Percentiles rank a stretch among this genome's conserved stretches.
phyloP scores from a whole-genome alignment of 2,329 filamentous ascomycete genomes.

The Penicillium freii region DNA sequence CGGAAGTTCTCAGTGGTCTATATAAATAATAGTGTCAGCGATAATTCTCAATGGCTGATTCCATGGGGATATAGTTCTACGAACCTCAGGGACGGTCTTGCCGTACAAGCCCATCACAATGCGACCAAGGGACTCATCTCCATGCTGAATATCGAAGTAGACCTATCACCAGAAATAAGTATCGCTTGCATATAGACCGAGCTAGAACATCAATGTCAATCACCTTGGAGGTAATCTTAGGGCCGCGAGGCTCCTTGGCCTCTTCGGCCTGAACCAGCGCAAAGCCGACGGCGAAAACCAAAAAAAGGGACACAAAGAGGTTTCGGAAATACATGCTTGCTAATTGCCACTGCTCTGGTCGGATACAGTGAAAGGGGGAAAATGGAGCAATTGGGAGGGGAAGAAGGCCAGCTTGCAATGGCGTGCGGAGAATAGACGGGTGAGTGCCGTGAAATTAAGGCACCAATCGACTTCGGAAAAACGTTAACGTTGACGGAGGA shows the following conservation, averaged over 20 bases:
- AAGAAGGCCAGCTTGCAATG: slow-evolving; percentile 40
- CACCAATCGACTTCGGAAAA: slow-evolving; percentile 26
- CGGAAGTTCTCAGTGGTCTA: slow-evolving; percentile 66
- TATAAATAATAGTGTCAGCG: slow-evolving; percentile 14
- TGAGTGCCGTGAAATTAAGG: neutral
- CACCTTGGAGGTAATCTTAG: slow-evolving; percentile 92
- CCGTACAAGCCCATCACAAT: slow-evolving; percentile 66
- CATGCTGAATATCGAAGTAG: slow-evolving; percentile 65
- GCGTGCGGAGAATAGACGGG: slow-evolving; percentile 21
- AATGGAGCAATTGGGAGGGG: slow-evolving; percentile 13
- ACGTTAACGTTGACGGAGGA: slow-evolving; percentile 32
- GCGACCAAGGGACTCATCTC: slow-evolving; percentile 59
- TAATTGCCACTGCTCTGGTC: slow-evolving; percentile 21
- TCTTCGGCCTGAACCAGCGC: slow-evolving; percentile 68
- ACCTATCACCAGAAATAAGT: slow-evolving; percentile 44
- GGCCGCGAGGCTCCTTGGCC: slow-evolving; percentile 63
- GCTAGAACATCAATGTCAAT: slow-evolving; percentile 15
- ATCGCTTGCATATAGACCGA: neutral
- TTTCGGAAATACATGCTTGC: slow-evolving; percentile 37
- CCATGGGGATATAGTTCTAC: slow-evolving; percentile 13
- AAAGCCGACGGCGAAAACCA: slow-evolving; percentile 72
- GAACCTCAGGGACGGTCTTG: slow-evolving; percentile 64
- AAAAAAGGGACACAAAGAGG: slow-evolving; percentile 62
- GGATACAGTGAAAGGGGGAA: slow-evolving; percentile 19
- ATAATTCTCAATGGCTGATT: slow-evolving; percentile 7